phyloP scores from a whole-genome alignment of 805 yeast species.

The Teunomyces stri region DNA sequence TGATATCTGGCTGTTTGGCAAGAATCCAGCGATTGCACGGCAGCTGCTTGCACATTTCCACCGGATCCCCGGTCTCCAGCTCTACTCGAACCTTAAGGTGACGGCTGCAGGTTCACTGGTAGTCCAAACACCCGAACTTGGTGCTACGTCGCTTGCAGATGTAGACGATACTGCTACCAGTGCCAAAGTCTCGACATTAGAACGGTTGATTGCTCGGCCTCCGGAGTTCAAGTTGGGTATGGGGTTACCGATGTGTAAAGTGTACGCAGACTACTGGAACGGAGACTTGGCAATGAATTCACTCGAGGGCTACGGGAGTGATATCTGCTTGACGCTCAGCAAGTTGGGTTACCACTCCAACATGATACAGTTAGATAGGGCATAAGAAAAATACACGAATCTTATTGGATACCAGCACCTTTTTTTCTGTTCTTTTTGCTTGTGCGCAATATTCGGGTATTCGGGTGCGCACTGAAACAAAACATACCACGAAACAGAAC shows the following conservation, averaged over 20 bases:
- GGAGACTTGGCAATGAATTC: slow-evolving; percentile 82
- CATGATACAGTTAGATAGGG: slow-evolving; percentile 68
- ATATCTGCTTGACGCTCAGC: slow-evolving; percentile 74
- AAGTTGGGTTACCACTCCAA: slow-evolving; percentile 70
- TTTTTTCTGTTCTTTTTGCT: not conserved
- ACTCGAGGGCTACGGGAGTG: slow-evolving; percentile 89
- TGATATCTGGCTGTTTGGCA: slow-evolving; percentile 86
- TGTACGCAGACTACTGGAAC: slow-evolving; percentile 96
- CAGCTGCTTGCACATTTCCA: slow-evolving; percentile 65
- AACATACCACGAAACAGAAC: no score
- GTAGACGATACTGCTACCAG: slow-evolving; percentile 18
- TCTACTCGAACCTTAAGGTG: slow-evolving; percentile 41
- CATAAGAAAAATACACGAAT: slow-evolving; percentile 28
- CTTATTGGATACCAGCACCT: not conserved
- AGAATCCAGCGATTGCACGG: slow-evolving; percentile 57
- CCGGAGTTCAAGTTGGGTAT: slow-evolving; percentile 76
- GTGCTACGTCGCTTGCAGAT: slow-evolving; percentile 43
- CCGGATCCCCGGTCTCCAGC: slow-evolving; percentile 59
- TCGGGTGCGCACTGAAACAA: not conserved
- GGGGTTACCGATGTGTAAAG: slow-evolving; percentile 89
- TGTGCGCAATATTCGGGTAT: not conserved
- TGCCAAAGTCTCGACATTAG: slow-evolving; percentile 52
- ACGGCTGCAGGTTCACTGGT: slow-evolving; percentile 40
- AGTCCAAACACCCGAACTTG: slow-evolving; percentile 20
- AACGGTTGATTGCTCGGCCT: slow-evolving; percentile 67